Evolutionary conservation across 148 eudicot species (phyloP).

Genomic region (Vaccinium corymbosum): DNA sequence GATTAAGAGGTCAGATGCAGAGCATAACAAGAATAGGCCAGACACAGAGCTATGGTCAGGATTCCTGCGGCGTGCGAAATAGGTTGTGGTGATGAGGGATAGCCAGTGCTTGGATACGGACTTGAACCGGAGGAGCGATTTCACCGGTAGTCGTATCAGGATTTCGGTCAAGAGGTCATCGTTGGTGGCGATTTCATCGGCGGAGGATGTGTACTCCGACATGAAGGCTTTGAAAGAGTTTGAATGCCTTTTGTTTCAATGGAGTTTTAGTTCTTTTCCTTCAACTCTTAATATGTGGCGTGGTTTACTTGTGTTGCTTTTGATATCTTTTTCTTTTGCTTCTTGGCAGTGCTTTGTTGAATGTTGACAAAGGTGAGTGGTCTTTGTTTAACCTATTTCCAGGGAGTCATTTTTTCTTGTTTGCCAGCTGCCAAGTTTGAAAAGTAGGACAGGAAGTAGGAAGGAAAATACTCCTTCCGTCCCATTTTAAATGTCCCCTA

Average conservation of each 20-base stretch:
- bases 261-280: background rate
- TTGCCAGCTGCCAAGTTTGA: background rate
- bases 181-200: background rate
- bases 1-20: background rate
- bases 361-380: background rate
- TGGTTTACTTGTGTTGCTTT: background rate
- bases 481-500: too few relatives aligned
- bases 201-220: background rate
- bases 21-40: constrained; percentile 7
- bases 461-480: background rate
- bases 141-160: constrained; percentile 11
- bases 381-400: background rate
- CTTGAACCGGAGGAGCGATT: constrained; percentile 16
- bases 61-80: background rate
- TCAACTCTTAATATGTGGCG: background rate
- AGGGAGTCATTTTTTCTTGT: background rate
- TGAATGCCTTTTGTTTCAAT: background rate
- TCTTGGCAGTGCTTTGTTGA: background rate
- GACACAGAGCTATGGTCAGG: background rate
- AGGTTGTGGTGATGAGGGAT: background rate
- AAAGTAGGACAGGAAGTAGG: background rate
- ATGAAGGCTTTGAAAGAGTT: background rate
- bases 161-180: constrained; percentile 20
- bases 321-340: background rate
- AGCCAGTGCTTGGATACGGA: constrained; percentile 14